Evolutionary conservation across 176 grass and related monocot species (phyloP).

Genomic region (Zoysia pacifica): DNA sequence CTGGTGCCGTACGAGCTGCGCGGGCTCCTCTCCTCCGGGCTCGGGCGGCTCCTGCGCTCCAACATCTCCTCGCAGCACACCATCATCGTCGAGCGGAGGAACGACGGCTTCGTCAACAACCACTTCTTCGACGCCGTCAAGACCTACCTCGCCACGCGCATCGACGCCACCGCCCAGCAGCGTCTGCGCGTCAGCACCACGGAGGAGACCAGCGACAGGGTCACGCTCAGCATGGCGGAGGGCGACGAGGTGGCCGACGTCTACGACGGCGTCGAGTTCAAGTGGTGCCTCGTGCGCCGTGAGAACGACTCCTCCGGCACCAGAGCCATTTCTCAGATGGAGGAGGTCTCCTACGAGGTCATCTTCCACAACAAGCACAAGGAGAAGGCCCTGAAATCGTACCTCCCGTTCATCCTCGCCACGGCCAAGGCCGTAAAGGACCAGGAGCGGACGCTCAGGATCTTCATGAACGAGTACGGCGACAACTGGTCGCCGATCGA

Average conservation of each 20-base stretch:
- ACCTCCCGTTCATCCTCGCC: conserved; percentile 65
- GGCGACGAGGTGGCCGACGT: conserved; percentile 68
- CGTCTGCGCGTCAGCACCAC: conserved; percentile 47
- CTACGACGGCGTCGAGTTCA: conserved; percentile 56
- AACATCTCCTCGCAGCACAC: conserved; percentile 43
- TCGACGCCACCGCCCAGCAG: conserved; percentile 40
- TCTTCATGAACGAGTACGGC: conserved; percentile 52
- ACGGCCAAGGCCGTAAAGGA: conserved; percentile 62
- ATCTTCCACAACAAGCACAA: conserved; percentile 76
- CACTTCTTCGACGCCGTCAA: conserved; percentile 48
- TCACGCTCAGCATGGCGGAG: conserved; percentile 55
- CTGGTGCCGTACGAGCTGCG: conserved; percentile 48
- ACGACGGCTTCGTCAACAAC: conserved; percentile 44
- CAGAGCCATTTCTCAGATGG: background rate
- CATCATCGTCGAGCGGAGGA: conserved; percentile 62
- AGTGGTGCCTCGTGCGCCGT: conserved; percentile 40
- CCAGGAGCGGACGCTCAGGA: conserved; percentile 49
- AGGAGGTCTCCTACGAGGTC: conserved; percentile 51
- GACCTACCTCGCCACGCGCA: conserved; percentile 52
- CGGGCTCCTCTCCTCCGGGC: conserved; percentile 16
- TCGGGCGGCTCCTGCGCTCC: conserved; percentile 41
- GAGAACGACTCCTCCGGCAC: background rate
- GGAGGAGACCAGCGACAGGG: conserved; percentile 33
- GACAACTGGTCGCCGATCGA: conserved; percentile 61
- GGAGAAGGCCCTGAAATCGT: conserved; percentile 60